These are phyloP conservation scores for Oropetium thomaeum DNA, from an alignment of 176 grass and related monocot genomes.

Conservation along the genomic window DNA sequence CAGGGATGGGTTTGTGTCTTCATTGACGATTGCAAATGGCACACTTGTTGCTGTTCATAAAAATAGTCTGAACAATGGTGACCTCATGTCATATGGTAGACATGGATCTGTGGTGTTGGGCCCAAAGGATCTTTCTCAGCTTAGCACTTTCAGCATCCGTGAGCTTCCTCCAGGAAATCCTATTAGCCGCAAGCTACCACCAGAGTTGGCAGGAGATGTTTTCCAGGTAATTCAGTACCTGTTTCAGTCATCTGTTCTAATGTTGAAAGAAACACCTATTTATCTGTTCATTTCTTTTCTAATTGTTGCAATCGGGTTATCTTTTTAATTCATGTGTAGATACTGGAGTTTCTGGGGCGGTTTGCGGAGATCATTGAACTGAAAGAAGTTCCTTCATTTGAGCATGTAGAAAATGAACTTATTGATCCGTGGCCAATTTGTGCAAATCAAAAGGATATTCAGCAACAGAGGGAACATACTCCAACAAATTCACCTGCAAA, in stretches of 20 bases:
- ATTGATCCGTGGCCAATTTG: constrained; percentile 84
- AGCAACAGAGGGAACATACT: constrained; percentile 42
- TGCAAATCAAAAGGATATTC: constrained; percentile 45
- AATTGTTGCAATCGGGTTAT: constrained; percentile 21
- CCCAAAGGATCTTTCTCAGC: constrained; percentile 41
- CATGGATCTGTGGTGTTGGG: constrained; percentile 38
- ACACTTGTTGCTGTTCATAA: constrained; percentile 48
- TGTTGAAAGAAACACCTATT: constrained; percentile 22
- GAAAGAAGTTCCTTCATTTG: constrained; percentile 78
- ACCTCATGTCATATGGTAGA: constrained; percentile 37
- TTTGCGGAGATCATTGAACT: constrained; percentile 79
- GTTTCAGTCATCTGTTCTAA: constrained; percentile 24
- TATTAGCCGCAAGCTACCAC: constrained; percentile 72
- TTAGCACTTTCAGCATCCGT: constrained; percentile 28
- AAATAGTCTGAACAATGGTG: constrained; percentile 45
- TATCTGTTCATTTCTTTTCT: constrained; percentile 42
- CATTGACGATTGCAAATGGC: constrained; percentile 76
- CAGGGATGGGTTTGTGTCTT: constrained; percentile 57
- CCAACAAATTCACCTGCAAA: constrained; percentile 46
- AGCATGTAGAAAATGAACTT: constrained; percentile 93
- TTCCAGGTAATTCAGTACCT: constrained; percentile 69
- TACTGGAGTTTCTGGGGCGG: constrained; percentile 77
- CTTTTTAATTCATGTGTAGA: constrained; percentile 51
- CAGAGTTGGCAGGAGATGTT: constrained; percentile 77
- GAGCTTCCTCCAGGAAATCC: constrained; percentile 62